Evolutionary conservation across 1,284 basidiomycete genomes (phyloP), one percentile per base, ranked within the genome.

Genomic region (Sutorius eximius): DNA sequence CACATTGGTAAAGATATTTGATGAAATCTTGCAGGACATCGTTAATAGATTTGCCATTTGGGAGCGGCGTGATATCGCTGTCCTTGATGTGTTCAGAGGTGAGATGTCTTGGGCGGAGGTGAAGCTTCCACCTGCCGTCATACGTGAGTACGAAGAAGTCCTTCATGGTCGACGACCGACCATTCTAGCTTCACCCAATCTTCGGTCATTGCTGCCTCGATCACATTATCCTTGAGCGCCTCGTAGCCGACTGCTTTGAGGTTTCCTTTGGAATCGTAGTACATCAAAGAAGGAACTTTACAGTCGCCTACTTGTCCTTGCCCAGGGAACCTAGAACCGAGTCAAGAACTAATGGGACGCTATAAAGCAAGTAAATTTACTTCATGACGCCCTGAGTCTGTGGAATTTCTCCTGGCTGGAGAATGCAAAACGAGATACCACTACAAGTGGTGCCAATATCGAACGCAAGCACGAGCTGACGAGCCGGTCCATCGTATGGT

Each of bases 11-110:
- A 3, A 83, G 70, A 52, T 82, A 83, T 1, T 42, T 49, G n/a
- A 82, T 59, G 56, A 80, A 81, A 56, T 83, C 81, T 3, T 74
- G 70, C 38, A 79, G 75, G 45, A 83, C 69, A 5, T 77, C 72
- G 0, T 74, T 57, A 0, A 73, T 72, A 0, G 67, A 68, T 61
- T 79, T 81, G 36, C 72, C 65, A 1, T 51, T 51, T 0, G 81
- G 81, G 0, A 83, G 69, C 2, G 73, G 70, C 0, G 73, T 75
- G 11, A 79, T 62, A 7, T 67, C 51, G 1, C 46, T 36, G 11
- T 55, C 22, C 29, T 42, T 45, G 38, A 49, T 46, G 32, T 43
- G 11, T 7, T 12, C 18, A 18, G 43, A 29, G 3, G 12, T 2
- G 12, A 20, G 20, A 45, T 32, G 18, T 6, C 5, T 20, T 30